These are phyloP conservation scores for Thamnidium elegans DNA, from an alignment of 192 early-diverging fungal species.

Conservation along the genomic window DNA sequence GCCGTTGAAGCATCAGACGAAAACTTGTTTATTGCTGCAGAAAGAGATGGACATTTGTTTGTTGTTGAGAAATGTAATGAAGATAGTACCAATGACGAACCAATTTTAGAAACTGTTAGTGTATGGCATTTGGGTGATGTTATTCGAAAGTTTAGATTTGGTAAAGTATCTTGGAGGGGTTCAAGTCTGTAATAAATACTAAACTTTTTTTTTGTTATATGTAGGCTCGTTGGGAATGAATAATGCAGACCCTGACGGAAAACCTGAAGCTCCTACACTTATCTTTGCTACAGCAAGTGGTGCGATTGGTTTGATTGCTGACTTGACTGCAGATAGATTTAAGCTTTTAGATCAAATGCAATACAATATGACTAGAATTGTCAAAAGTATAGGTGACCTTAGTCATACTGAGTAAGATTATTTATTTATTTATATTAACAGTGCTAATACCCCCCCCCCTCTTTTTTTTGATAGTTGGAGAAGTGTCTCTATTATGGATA, in stretches of 20 bases:
- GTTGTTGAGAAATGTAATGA: slow-evolving; percentile 51
- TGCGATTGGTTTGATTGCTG: slow-evolving; percentile 74
- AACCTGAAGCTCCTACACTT: slow-evolving; percentile 51
- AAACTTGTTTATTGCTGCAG: slow-evolving; percentile 57
- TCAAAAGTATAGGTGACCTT: slow-evolving; percentile 65
- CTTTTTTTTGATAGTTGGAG: slow-evolving; percentile 53
- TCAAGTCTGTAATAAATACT: neutral
- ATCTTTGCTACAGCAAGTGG: slow-evolving; percentile 82
- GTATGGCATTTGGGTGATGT: slow-evolving; percentile 80
- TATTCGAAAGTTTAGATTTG: slow-evolving; percentile 76
- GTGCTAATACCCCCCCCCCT: neutral
- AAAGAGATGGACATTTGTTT: slow-evolving; percentile 62
- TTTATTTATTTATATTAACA: too few relatives aligned
- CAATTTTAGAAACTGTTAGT: slow-evolving; percentile 57
- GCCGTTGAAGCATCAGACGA: slow-evolving; percentile 56
- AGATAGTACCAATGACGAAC: slow-evolving; percentile 49
- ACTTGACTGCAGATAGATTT: slow-evolving; percentile 61
- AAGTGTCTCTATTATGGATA: slow-evolving; percentile 53
- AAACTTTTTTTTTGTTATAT: neutral
- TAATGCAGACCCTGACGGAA: slow-evolving; percentile 50
- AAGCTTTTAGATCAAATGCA: slow-evolving; percentile 65
- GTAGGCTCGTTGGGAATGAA: slow-evolving; percentile 79
- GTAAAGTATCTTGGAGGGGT: slow-evolving; percentile 48
- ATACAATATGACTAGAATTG: slow-evolving; percentile 58
- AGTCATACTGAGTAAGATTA: slow-evolving; percentile 47